Evolutionary conservation across 2,329 filamentous ascomycete species (phyloP), one percentile per base, ranked within the genome.

Genomic region (Diplodia scrobiculata): DNA sequence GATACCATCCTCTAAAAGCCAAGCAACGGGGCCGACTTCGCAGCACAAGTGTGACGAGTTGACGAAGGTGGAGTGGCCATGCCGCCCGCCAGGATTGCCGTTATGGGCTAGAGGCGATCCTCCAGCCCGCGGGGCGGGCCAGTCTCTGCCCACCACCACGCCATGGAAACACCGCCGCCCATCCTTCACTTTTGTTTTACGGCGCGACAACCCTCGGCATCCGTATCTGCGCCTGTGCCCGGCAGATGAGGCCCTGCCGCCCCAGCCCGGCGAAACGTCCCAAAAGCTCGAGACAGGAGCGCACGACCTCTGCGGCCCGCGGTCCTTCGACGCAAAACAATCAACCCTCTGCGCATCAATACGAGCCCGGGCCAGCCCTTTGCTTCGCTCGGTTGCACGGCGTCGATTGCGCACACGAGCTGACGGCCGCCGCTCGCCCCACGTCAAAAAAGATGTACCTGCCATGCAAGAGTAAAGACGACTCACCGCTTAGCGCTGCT

Each of bases 191-290:
- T 36, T 36, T 10, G 9, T 34, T 34, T n/a, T 2, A 11, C 48
- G 17, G 21, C 21, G 53, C 21, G 53, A 19, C n/a, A 34, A 2
- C 10, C 29, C 17, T 14, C 50, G 53, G 36, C 27, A 45, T 45
- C 50, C 58, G 58, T 62, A 50, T 62, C 58, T 25, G 41, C 50
- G 58, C 58, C 58, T 48, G 58, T 50, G 21, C 34, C 58, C 58
- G 58, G 29, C 21, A 36, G 58, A 62, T 50, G 45, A 41, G 11
- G 11, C 19, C 19, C 25, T 13, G 19, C 21, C 19, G 36, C 4
- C 5, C 34, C 21, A 17, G 14, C 21, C 36, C 11, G 19, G 34
- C 54, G 36, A 48, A 48, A 47, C 45, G 27, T 38, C 10, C 10
- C 34, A 25, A 45, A 45, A 1, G 17, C 34, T 27, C 32, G 55